Conservation (phyloP, 768 basidiomycete genomes). For the Boletus pseudopeckii region DNA sequence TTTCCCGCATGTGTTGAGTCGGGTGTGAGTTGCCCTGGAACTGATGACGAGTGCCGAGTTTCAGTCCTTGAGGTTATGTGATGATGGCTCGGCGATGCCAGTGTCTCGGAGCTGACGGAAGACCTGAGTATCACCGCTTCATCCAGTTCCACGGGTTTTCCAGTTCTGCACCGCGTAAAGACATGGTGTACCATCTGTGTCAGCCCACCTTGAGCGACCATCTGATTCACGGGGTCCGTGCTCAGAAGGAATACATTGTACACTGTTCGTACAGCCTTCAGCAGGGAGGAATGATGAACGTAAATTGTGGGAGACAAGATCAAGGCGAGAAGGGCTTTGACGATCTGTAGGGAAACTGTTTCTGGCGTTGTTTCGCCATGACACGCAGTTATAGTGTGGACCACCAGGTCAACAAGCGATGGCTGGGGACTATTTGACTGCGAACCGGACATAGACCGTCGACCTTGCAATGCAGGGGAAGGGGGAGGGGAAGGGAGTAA, state of each 20-base stretch:
- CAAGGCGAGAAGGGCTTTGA: conserved; percentile 88
- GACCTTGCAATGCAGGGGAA: conserved; percentile 54
- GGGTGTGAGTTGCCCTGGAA: background rate
- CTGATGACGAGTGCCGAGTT: conserved; percentile 10
- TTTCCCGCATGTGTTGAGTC: background rate
- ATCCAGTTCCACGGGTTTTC: conserved; percentile 15
- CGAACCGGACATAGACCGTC: conserved; percentile 42
- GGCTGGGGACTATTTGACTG: conserved; percentile 54
- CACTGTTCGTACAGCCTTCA: conserved; percentile 95
- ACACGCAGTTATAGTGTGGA: conserved; percentile 90
- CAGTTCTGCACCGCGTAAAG: conserved; percentile 72
- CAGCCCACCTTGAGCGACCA: conserved; percentile 95
- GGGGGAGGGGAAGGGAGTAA: conserved; percentile 69
- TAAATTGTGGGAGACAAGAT: conserved; percentile 83
- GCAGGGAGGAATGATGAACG: conserved; percentile 92
- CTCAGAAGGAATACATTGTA: conserved; percentile 97
- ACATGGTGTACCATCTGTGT: conserved; percentile 99
- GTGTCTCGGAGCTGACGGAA: conserved; percentile 23
- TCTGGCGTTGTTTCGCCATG: conserved; percentile 88
- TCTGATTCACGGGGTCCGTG: conserved; percentile 88
- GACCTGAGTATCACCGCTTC: conserved; percentile 16
- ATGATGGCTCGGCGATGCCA: conserved; percentile 8
- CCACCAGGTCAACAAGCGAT: conserved; percentile 88
- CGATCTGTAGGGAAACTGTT: conserved; percentile 91
- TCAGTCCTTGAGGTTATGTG: conserved; percentile 5